A percentile compares a stretch with the other conserved stretches of the same genome.
These are phyloP conservation scores for Rhododendron kiyosumense DNA, from an alignment of 148 eudicot genomes.

Conservation along the genomic window DNA sequence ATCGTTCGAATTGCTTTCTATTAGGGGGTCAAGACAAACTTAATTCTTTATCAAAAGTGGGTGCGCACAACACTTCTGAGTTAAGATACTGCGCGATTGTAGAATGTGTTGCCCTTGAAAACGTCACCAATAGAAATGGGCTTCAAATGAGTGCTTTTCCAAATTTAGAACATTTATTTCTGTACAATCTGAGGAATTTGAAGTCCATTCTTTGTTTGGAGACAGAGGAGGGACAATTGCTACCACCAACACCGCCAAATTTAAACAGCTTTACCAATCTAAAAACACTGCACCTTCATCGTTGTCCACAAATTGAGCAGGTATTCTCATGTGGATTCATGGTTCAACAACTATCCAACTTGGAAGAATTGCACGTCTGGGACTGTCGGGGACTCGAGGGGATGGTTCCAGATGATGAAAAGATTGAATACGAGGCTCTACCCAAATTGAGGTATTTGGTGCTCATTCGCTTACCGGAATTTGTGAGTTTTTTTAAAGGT, in stretches of 20 bases:
- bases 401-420: neutral
- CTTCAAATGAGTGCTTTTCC: too few relatives aligned
- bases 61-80: neutral
- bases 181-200: too few relatives aligned
- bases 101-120: neutral
- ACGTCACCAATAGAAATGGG: neutral
- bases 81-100: neutral
- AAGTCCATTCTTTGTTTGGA: too few relatives aligned
- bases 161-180: too few relatives aligned
- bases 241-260: neutral
- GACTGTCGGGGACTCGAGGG: neutral
- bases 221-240: too few relatives aligned
- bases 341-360: neutral
- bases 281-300: neutral
- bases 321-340: neutral
- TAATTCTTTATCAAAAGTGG: neutral
- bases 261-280: neutral
- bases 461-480: too few relatives aligned
- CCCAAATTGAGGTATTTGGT: too few relatives aligned
- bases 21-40: neutral
- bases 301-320: too few relatives aligned
- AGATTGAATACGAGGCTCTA: too few relatives aligned
- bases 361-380: rapidly evolving
- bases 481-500: too few relatives aligned
- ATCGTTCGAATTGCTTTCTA: neutral